A percentile compares a stretch with the other conserved stretches of the same genome.
Evolutionary conservation across 2,329 filamentous ascomycete genomes (phyloP).

Genomic region (Aspergillus tanneri): DNA sequence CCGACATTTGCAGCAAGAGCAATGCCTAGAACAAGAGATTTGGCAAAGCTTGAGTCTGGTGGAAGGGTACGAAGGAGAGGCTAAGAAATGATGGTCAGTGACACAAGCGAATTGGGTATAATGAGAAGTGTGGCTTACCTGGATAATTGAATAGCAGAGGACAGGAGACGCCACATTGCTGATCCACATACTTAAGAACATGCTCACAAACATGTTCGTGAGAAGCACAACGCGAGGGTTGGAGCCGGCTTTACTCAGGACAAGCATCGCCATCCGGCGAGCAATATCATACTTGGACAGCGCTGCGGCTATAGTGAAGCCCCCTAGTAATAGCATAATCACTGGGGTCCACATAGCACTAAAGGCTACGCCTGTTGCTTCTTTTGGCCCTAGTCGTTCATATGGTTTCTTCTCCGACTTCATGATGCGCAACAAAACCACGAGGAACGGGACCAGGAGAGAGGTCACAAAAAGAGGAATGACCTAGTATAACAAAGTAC

Average conservation of each 20-base stretch:
- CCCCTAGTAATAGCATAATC: conserved; percentile 95
- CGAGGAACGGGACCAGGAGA: conserved; percentile 87
- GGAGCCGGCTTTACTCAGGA: conserved; percentile 93
- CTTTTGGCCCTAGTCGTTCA: conserved; percentile 71
- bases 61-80: conserved; percentile 93
- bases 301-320: conserved; percentile 92
- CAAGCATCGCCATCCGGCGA: conserved; percentile 93
- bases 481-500: conserved; percentile 54
- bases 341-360: conserved; percentile 98
- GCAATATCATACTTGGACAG: conserved; percentile 97
- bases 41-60: conserved; percentile 86
- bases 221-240: conserved; percentile 83
- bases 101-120: not conserved
- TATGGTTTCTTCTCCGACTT: conserved; percentile 71
- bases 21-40: conserved; percentile 91
- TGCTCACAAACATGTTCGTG: conserved; percentile 98
- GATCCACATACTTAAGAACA: conserved; percentile 98
- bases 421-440: conserved; percentile 81
- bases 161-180: conserved; percentile 97
- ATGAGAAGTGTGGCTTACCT: conserved; percentile 52
- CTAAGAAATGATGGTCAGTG: conserved; percentile 42
- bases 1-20: conserved; percentile 94
- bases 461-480: conserved; percentile 97
- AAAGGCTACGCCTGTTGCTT: conserved; percentile 81
- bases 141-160: conserved; percentile 95